Evolutionary conservation across 2,329 filamentous ascomycete genomes (phyloP).

Genomic region (Aspergillus fructus): DNA sequence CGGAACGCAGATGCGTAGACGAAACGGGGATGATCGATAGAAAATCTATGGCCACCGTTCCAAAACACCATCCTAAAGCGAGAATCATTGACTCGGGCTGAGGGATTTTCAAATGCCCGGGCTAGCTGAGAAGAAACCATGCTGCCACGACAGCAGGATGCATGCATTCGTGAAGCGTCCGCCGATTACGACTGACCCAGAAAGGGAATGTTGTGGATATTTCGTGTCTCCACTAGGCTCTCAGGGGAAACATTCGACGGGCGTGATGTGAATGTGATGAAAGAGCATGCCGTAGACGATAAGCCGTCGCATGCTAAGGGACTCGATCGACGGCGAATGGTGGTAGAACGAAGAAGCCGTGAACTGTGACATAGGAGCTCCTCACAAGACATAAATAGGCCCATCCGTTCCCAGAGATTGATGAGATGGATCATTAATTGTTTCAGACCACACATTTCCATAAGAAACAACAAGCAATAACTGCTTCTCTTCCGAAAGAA

Average conservation of each 20-base stretch:
- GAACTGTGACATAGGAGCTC: conserved; percentile 26
- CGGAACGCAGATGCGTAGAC: conserved; percentile 29
- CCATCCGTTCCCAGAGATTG: conserved; percentile 27
- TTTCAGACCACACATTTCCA: conserved; percentile 32
- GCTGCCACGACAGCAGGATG: conserved; percentile 39
- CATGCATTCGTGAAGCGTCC: conserved; percentile 40
- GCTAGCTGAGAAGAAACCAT: conserved; percentile 29
- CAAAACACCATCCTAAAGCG: conserved; percentile 26
- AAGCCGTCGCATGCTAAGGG: conserved; percentile 32
- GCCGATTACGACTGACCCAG: conserved; percentile 32
- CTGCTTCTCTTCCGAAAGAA: conserved; percentile 16
- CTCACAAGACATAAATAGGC: conserved; percentile 43
- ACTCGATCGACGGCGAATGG: conserved; percentile 33
- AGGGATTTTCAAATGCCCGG: conserved; percentile 37
- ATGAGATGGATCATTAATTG: conserved; percentile 28
- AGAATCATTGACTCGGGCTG: conserved; percentile 26
- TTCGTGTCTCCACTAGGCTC: conserved; percentile 40
- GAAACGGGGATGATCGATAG: conserved; percentile 31
- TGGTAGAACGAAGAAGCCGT: conserved; percentile 22
- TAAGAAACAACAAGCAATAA: conserved; percentile 22
- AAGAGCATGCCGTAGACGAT: conserved; percentile 31
- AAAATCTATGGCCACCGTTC: conserved; percentile 29
- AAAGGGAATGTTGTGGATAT: conserved; percentile 31
- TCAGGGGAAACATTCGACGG: conserved; percentile 29
- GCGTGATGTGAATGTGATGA: conserved; percentile 29